Evolutionary conservation across 805 yeast genomes (phyloP).

Genomic region (Kluyveromyces lactis): DNA sequence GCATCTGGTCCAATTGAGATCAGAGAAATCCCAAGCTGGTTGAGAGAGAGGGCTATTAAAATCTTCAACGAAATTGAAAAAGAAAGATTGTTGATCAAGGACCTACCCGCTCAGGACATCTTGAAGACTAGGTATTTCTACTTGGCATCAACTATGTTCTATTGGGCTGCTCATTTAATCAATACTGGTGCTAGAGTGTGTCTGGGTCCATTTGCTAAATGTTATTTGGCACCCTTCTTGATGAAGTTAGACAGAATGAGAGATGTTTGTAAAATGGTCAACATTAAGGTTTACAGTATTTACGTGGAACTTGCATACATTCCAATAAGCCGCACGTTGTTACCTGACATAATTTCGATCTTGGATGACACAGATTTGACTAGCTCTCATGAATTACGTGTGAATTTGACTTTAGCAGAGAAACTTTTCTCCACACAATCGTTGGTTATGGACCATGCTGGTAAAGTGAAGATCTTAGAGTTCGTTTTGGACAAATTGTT

Average conservation of each 20-base stretch:
- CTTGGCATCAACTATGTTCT: slow-evolving; percentile 54
- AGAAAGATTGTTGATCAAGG: slow-evolving; percentile 29
- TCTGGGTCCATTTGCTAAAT: slow-evolving; percentile 43
- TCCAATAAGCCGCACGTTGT: slow-evolving; percentile 35
- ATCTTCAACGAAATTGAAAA: slow-evolving; percentile 39
- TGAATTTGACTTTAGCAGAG: slow-evolving; percentile 63
- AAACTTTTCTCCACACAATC: slow-evolving; percentile 63
- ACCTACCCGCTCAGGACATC: slow-evolving; percentile 45
- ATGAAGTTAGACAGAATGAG: slow-evolving; percentile 56
- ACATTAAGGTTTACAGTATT: slow-evolving; percentile 44
- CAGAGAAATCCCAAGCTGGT: slow-evolving; percentile 23
- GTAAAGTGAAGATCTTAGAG: slow-evolving; percentile 42
- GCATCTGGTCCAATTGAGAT: slow-evolving; percentile 32
- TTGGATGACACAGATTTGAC: slow-evolving; percentile 32
- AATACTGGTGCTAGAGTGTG: slow-evolving; percentile 46
- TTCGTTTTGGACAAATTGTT: slow-evolving; percentile 43
- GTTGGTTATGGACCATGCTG: slow-evolving; percentile 40
- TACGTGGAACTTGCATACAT: slow-evolving; percentile 40
- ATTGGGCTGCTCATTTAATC: slow-evolving; percentile 49
- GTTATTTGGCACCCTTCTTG: slow-evolving; percentile 59
- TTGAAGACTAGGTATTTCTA: slow-evolving; percentile 54
- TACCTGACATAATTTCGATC: slow-evolving; percentile 37
- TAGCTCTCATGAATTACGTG: slow-evolving; percentile 53
- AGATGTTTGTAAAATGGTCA: slow-evolving; percentile 71
- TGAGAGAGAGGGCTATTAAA: slow-evolving; percentile 32